phyloP scores from a whole-genome alignment of 169 alveolate species.

The Eimeria tenella region DNA sequence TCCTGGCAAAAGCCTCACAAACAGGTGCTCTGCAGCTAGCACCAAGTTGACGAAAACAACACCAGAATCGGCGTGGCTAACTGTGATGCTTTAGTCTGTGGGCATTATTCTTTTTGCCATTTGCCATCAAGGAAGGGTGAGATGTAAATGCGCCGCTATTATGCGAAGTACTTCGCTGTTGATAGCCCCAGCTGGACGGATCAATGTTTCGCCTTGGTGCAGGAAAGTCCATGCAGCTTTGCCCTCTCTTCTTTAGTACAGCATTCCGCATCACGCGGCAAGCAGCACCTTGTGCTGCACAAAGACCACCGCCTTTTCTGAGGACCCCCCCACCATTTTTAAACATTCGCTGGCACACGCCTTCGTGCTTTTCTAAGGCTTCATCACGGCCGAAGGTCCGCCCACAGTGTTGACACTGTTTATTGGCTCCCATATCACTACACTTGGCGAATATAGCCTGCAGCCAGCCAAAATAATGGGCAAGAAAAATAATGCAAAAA shows the following conservation, averaged over 20 bases:
- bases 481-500: neutral
- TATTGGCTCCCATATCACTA: conserved; percentile 59
- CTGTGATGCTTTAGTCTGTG: neutral
- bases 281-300: conserved; percentile 69
- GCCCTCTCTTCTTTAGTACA: neutral
- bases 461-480: neutral
- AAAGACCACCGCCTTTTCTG: conserved; percentile 59
- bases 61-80: neutral
- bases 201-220: conserved; percentile 16
- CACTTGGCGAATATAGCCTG: conserved; percentile 78
- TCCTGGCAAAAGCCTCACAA: too few relatives aligned
- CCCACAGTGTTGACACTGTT: conserved; percentile 77
- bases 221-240: neutral
- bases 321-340: conserved; percentile 59
- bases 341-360: conserved; percentile 77
- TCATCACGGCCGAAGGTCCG: conserved; percentile 78
- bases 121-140: neutral
- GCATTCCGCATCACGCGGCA: conserved; percentile 10
- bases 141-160: neutral
- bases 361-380: conserved; percentile 73
- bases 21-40: neutral
- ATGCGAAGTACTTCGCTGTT: conserved; percentile 4
- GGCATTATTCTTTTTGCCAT: neutral
- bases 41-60: neutral
- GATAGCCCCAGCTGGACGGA: conserved; percentile 40